Conservation (phyloP, 441 rosid species). For the Aquilaria agallochum region DNA sequence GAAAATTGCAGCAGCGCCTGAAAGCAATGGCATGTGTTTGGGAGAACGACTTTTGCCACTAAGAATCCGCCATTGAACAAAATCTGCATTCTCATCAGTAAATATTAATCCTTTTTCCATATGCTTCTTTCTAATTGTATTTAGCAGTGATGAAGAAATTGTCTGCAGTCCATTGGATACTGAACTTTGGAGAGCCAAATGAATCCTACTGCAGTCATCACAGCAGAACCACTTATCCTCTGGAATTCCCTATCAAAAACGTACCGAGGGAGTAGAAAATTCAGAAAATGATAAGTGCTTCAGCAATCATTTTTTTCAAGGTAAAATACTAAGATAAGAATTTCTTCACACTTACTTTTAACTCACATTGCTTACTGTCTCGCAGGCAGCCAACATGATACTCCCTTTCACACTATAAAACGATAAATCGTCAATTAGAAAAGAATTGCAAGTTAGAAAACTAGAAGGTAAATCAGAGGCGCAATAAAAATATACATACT, state of each 20-base stretch:
- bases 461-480: slow-evolving; percentile 12
- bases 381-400: slow-evolving; percentile 96
- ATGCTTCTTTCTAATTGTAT: slow-evolving; percentile 57
- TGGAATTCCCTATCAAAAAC: slow-evolving; percentile 66
- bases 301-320: slow-evolving; percentile 17
- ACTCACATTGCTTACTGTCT: slow-evolving; percentile 60
- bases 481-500: slow-evolving; percentile 37
- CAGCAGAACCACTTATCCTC: slow-evolving; percentile 87
- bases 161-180: slow-evolving; percentile 58
- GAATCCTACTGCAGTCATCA: slow-evolving; percentile 66
- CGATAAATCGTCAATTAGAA: slow-evolving; percentile 9
- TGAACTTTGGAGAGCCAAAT: slow-evolving; percentile 46
- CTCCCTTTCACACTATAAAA: slow-evolving; percentile 89
- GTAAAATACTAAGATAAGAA: neutral
- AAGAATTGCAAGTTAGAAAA: slow-evolving; percentile 6
- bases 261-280: neutral
- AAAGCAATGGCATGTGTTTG: slow-evolving; percentile 64
- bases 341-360: slow-evolving; percentile 54
- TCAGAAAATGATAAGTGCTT: slow-evolving; percentile 12
- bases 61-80: slow-evolving; percentile 71
- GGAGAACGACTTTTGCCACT: slow-evolving; percentile 70
- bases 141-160: slow-evolving; percentile 48
- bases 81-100: slow-evolving; percentile 33
- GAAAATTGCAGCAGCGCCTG: slow-evolving; percentile 82
- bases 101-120: slow-evolving; percentile 44